phyloP scores from a whole-genome alignment of 2,329 filamentous ascomycete genomes.

The Ophiostoma angusticollis region DNA sequence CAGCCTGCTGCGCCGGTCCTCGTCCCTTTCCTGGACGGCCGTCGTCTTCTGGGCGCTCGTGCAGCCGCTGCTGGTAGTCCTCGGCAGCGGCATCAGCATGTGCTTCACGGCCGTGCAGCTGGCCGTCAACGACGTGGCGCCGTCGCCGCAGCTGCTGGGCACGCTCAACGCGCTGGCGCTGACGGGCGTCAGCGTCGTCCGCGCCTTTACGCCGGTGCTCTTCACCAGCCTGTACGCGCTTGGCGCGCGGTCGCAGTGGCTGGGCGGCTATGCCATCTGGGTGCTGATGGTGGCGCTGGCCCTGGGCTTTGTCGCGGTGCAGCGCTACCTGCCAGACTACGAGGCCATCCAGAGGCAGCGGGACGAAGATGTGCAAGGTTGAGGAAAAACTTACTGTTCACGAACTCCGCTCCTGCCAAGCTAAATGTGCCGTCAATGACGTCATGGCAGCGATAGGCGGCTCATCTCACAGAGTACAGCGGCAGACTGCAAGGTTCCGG shows the following conservation, averaged over 20 bases:
- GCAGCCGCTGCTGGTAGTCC: constrained; percentile 28
- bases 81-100: constrained; percentile 55
- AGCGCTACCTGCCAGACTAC: constrained; percentile 25
- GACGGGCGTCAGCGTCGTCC: constrained; percentile 45
- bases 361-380: neutral
- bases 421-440: too few species aligned
- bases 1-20: constrained; percentile 40
- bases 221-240: constrained; percentile 57
- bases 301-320: constrained; percentile 20
- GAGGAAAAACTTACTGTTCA: neutral
- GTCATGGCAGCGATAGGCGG: too few species aligned
- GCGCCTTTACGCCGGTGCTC: constrained; percentile 52
- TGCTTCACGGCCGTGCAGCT: constrained; percentile 60
- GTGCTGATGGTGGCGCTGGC: constrained; percentile 34
- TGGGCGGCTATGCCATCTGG: constrained; percentile 56
- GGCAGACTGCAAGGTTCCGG: too few species aligned
- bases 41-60: constrained; percentile 44
- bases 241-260: constrained; percentile 47
- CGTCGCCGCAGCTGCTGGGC: constrained; percentile 49
- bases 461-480: too few species aligned
- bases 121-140: constrained; percentile 60
- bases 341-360: constrained; percentile 15
- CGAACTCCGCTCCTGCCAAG: too few species aligned
- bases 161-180: constrained; percentile 60
- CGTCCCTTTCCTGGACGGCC: constrained; percentile 20